Percentiles rank a stretch among this genome's conserved stretches.
Conservation (phyloP, 176 grass and related monocot genomes). For the Oryza meyeriana region DNA sequence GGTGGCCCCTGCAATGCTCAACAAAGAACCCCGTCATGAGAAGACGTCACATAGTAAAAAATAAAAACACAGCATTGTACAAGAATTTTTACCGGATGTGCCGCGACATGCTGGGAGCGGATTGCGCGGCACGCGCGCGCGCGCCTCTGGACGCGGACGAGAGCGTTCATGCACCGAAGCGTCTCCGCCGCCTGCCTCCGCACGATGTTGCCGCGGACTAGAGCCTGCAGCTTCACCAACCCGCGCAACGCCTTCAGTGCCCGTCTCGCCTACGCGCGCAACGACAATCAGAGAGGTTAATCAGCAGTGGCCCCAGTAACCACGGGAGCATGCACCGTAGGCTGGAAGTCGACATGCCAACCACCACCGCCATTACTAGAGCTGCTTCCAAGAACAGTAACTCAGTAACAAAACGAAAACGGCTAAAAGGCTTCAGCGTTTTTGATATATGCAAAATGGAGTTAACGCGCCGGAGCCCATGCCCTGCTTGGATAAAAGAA, state of each 20-base stretch:
- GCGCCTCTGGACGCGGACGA: slow-evolving; percentile 74
- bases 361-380: slow-evolving; percentile 37
- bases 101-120: slow-evolving; percentile 30
- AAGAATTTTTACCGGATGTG: neutral
- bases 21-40: neutral
- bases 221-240: slow-evolving; percentile 92
- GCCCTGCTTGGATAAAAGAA: slow-evolving; percentile 41
- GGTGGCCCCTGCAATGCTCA: slow-evolving; percentile 44
- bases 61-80: too few species aligned
- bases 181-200: slow-evolving; percentile 93
- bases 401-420: slow-evolving; percentile 7
- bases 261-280: slow-evolving; percentile 68
- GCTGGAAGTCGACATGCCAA: slow-evolving; percentile 29
- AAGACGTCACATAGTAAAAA: neutral
- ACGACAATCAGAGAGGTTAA: slow-evolving; percentile 13
- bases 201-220: slow-evolving; percentile 94
- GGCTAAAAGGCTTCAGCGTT: slow-evolving; percentile 14
- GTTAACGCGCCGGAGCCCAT: slow-evolving; percentile 34
- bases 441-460: neutral
- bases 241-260: slow-evolving; percentile 84
- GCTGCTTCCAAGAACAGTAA: slow-evolving; percentile 42
- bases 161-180: slow-evolving; percentile 91
- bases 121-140: slow-evolving; percentile 58
- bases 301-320: slow-evolving; percentile 16
- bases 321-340: slow-evolving; percentile 21